Evolutionary conservation across 768 basidiomycete species (phyloP).

Genomic region (Pleurotus pulmonarius): DNA sequence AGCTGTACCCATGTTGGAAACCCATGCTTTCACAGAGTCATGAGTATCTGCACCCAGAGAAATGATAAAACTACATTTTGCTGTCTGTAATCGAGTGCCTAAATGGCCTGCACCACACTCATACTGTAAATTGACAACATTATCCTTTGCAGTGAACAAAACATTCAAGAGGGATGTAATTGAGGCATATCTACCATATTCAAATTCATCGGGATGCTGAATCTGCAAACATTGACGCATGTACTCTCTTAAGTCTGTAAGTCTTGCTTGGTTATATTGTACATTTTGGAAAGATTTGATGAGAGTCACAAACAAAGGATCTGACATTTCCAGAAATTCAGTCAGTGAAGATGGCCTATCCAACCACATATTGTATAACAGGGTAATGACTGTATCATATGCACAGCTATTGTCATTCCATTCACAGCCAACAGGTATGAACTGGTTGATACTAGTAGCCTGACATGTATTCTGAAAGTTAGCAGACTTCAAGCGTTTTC

Average conservation of each 20-base stretch:
- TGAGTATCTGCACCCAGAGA: too few relatives aligned
- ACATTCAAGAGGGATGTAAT: neutral
- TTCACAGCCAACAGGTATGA: slow-evolving; percentile 4
- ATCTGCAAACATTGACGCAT: neutral
- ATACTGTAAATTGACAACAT: neutral
- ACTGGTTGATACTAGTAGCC: too few relatives aligned
- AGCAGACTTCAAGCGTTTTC: too few relatives aligned
- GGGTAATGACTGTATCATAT: slow-evolving; percentile 22
- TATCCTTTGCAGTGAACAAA: neutral
- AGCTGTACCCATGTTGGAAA: too few relatives aligned
- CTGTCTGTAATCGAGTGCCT: too few relatives aligned
- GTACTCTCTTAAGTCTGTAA: neutral
- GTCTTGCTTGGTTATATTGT: neutral
- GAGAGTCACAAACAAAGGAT: neutral
- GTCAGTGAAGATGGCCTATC: neutral
- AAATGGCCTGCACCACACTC: too few relatives aligned
- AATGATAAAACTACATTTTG: too few relatives aligned
- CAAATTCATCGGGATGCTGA: neutral
- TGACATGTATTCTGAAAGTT: too few relatives aligned
- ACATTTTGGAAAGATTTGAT: neutral
- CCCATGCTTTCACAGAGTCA: too few relatives aligned
- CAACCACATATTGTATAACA: slow-evolving; percentile 19
- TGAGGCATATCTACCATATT: neutral
- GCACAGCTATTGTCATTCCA: slow-evolving; percentile 26
- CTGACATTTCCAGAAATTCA: neutral